These are phyloP conservation scores for Discostella stelligeroides DNA, from an alignment of 108 stramenopile species.

Conservation along the genomic window DNA sequence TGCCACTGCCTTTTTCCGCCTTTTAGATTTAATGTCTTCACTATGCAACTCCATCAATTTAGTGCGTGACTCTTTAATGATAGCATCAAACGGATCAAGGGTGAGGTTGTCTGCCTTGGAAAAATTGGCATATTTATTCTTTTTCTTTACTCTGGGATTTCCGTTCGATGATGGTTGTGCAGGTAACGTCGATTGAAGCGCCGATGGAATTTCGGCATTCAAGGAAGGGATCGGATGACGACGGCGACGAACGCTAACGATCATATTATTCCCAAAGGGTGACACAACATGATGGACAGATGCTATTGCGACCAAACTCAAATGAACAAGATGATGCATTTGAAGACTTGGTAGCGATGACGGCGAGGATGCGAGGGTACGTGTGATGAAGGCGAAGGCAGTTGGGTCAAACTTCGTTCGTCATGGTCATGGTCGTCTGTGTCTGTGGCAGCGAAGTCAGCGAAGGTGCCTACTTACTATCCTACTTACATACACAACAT, in stretches of 20 bases:
- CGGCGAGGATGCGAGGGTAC: background rate
- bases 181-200: background rate
- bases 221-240: background rate
- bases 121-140: slow-evolving; percentile 82
- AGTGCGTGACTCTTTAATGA: slow-evolving; percentile 59
- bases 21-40: slow-evolving; percentile 22
- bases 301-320: background rate
- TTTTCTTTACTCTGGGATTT: slow-evolving; percentile 49
- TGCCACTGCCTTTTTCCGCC: slow-evolving; percentile 4
- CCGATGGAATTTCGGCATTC: slow-evolving; percentile 1
- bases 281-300: background rate
- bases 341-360: background rate
- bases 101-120: slow-evolving; percentile 57
- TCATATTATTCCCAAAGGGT: background rate
- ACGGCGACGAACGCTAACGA: too few species aligned
- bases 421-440: too few species aligned
- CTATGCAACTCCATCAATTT: slow-evolving; percentile 57
- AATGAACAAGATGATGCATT: slow-evolving; percentile 2
- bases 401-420: too few species aligned
- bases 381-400: too few species aligned
- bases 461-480: too few species aligned
- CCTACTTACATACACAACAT: too few species aligned
- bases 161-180: background rate
- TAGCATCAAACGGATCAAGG: slow-evolving; percentile 65
- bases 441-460: too few species aligned